Conservation (phyloP, 257 asterid species). For the Petunia axillaris region DNA sequence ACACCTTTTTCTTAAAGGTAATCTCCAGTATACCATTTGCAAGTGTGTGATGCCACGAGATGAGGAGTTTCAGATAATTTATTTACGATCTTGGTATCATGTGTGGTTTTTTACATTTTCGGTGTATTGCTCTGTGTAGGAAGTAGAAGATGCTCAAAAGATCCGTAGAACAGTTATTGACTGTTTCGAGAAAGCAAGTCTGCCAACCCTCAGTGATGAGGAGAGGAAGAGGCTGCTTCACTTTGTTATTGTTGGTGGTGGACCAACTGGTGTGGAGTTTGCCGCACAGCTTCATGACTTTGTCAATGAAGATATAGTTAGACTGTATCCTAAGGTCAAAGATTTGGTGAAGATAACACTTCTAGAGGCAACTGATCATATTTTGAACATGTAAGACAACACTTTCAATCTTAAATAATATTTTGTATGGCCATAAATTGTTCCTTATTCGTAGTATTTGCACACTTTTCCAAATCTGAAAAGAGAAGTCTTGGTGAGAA, state of each 20-base stretch:
- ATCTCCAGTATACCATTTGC: slow-evolving; percentile 20
- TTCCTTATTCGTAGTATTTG: background rate
- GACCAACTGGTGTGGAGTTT: slow-evolving; percentile 86
- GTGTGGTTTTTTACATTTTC: background rate
- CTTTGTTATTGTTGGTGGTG: slow-evolving; percentile 97
- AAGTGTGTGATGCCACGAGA: background rate
- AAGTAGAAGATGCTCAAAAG: slow-evolving; percentile 95
- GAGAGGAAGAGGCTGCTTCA: slow-evolving; percentile 87
- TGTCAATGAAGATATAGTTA: slow-evolving; percentile 76
- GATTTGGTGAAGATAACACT: slow-evolving; percentile 80
- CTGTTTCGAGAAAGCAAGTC: slow-evolving; percentile 87
- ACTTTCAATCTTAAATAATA: background rate
- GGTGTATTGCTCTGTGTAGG: slow-evolving; percentile 46
- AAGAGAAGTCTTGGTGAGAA: background rate
- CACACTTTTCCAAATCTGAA: background rate
- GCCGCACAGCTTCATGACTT: slow-evolving; percentile 95
- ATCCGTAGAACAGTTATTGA: slow-evolving; percentile 83
- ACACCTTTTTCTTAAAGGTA: slow-evolving; percentile 91
- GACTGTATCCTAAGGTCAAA: slow-evolving; percentile 73
- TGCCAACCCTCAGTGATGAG: slow-evolving; percentile 81
- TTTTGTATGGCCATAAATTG: background rate
- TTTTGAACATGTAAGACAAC: slow-evolving; percentile 75
- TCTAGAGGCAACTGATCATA: slow-evolving; percentile 92
- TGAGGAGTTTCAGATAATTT: background rate
- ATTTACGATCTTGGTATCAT: background rate